phyloP scores from a whole-genome alignment of 176 grass and related monocot genomes.

The Zoysia japonica region DNA sequence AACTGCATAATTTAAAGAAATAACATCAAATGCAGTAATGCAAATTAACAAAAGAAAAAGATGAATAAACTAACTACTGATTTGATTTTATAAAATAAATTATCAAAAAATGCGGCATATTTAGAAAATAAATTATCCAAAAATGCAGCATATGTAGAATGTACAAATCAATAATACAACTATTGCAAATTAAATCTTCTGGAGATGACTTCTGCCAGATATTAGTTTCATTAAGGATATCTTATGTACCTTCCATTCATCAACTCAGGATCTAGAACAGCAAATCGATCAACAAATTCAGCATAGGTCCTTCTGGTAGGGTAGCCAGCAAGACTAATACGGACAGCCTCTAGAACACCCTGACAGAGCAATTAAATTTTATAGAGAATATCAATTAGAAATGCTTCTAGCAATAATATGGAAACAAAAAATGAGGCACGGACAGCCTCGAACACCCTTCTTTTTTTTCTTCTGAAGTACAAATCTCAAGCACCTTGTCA shows the following conservation, averaged over 20 bases:
- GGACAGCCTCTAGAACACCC: conserved; percentile 98
- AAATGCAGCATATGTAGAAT: background rate
- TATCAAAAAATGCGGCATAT: background rate
- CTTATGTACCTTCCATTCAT: conserved; percentile 69
- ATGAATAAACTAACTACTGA: background rate
- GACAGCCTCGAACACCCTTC: background rate
- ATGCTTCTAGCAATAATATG: conserved; percentile 24
- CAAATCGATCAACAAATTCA: conserved; percentile 97
- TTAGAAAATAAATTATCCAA: background rate
- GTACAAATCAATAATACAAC: background rate
- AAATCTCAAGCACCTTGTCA: conserved; percentile 77
- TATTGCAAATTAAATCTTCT: background rate
- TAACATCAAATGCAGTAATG: conserved; percentile 1
- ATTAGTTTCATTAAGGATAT: conserved; percentile 16
- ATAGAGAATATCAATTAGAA: conserved; percentile 8
- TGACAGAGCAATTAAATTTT: conserved; percentile 43
- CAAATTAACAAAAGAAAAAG: background rate
- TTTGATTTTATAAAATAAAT: background rate
- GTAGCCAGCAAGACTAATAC: conserved; percentile 99
- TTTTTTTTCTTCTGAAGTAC: too few relatives aligned
- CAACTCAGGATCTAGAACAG: conserved; percentile 75
- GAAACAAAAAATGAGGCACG: conserved; percentile 8
- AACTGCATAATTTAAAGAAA: conserved; percentile 51
- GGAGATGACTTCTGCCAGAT: background rate
- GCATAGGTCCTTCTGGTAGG: conserved; percentile 93